Conservation (phyloP, 345 rosid species). For the Brassica nigra region DNA sequence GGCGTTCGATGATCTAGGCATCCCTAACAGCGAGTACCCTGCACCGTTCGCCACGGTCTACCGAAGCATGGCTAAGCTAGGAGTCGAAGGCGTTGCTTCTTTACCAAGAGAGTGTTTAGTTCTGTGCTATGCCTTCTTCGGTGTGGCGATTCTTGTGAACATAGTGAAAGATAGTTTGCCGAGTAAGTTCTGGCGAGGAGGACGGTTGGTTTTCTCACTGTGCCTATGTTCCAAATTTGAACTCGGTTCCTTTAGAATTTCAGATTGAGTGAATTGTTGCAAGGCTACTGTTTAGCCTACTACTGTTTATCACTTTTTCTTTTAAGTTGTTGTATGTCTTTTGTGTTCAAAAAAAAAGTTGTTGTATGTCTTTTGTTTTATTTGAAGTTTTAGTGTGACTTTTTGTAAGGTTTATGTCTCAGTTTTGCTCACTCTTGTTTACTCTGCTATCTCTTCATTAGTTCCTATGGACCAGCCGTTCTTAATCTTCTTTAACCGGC, state of each 20-base stretch:
- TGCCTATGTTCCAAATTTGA: too few species aligned
- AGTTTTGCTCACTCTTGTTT: constrained; percentile 16
- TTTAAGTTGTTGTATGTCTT: too few species aligned
- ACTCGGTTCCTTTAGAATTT: too few species aligned
- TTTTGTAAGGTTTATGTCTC: too few species aligned
- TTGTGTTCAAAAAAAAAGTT: neutral
- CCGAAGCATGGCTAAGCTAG: constrained; percentile 64
- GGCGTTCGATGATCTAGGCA: constrained; percentile 63
- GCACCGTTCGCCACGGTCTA: constrained; percentile 64
- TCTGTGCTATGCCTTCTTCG: constrained; percentile 63
- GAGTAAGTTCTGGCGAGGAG: constrained; percentile 44
- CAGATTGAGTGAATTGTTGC: too few species aligned
- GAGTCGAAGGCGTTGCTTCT: constrained; percentile 69
- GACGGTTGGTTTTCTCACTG: too few species aligned
- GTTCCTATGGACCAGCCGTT: constrained; percentile 39
- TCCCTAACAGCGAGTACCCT: constrained; percentile 51
- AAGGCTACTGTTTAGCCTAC: too few species aligned
- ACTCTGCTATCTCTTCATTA: constrained; percentile 29
- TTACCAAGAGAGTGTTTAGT: constrained; percentile 71
- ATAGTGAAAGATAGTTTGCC: constrained; percentile 47
- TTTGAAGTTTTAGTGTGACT: too few species aligned
- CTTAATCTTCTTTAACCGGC: constrained; percentile 66
- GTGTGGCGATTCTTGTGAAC: constrained; percentile 60
- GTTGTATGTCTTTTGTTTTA: neutral
- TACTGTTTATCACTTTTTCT: too few species aligned